Base-by-base conservation (phyloP, 305 asterid species). In the Plantago lanceolata region DNA sequence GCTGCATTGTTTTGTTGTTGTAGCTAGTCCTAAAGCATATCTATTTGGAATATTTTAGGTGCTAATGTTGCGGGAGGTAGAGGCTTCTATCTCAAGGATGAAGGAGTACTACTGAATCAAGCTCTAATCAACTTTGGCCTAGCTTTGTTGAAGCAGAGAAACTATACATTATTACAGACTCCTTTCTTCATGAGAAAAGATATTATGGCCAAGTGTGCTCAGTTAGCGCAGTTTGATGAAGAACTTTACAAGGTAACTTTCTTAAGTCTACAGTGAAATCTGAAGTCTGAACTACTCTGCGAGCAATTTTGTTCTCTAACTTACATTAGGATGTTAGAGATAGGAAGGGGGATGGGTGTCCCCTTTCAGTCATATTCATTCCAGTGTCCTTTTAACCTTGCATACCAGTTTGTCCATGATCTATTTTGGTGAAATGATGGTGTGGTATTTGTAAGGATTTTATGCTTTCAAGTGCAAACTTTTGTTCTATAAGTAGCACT, bases 101-200 rank as follows among this genome's bases (percentile, higher is more conserved):
- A 69, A 74, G 96, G 98, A 65, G 90, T 86, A 48, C 83, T 78
- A 68, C 95, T 92, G 31, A 92, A 86, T 75, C 98, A 85, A 81
- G 98, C 96, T 65, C 77, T 92, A 20, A 86, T 92, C 71, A 85
- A 84, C 73, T 90, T 85, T 58, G 95, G 78, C 50, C 85, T 88
- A 29, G 81, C 79, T 68, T 81, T 87, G 71, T 68, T 93, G 84
- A 79, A 75, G 77, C 77, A 81, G 76, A 75, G 83, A 66, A 86
- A 82, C 55, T 93, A 72, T 68, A 77, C 79, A 26, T 76, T 81
- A 9, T 63, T 89, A 73, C 96, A 87, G 53, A 84, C 96, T 59
- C 99, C 99, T 15, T 89, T 85, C 79, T 89, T 93, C 79, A 89
- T 89, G 94, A 84, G 89, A 75, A 86, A 89, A 80, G 96, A 85